Base-by-base conservation (phyloP, 768 basidiomycete genomes). In the Cystofilobasidium ferigula region DNA sequence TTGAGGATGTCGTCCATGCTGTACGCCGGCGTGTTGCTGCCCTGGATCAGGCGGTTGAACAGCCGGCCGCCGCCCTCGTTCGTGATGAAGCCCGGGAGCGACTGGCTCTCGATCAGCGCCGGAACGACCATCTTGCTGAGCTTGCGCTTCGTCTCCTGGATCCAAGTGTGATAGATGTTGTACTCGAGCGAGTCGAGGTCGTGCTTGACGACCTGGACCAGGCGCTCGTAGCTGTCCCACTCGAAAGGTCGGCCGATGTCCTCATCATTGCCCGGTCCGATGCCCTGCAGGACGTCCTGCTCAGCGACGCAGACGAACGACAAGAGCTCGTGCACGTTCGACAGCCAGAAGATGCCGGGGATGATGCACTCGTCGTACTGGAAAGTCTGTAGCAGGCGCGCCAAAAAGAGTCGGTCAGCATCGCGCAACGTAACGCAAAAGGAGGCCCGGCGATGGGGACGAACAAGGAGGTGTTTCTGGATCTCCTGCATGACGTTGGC, bases 91-190 rank as follows among this genome's bases (percentile, higher is more conserved):
- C 95, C 95, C 7, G 95, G 95, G 53, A 99, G 80, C 26, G 94
- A 94, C 75, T 98, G 95, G 70, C 89, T 93, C 77, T 98, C 95
- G 71, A 98, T 92, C 68, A 98, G 78, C 4, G 95, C 95, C n/a
- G 95, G 95, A 65, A 99, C 91, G 51, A 98, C 88, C 92, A 98
- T 98, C 81, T 97, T 98, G 54, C 84, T 81, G 45, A 99, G 80
- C 64, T 86, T 87, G 79, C 91, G 93, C 84, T 98, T 99, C 43
- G 91, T 88, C 79, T 97, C 95, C 63, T 88, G 79, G 91, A 99
- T 98, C 89, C 91, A 97, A 0, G 94, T 97, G 76, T 97, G 94
- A 76, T 97, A 98, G 77, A 99, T 94, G 80, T 99, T 99, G 81
- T 97, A 98, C 78, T 99, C 94, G 73, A 99, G 80, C 69, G 88